Evolutionary conservation across 129 eudicot genomes (phyloP), one percentile per base, ranked within the genome.

Genomic region (Ambrosia trifida): DNA sequence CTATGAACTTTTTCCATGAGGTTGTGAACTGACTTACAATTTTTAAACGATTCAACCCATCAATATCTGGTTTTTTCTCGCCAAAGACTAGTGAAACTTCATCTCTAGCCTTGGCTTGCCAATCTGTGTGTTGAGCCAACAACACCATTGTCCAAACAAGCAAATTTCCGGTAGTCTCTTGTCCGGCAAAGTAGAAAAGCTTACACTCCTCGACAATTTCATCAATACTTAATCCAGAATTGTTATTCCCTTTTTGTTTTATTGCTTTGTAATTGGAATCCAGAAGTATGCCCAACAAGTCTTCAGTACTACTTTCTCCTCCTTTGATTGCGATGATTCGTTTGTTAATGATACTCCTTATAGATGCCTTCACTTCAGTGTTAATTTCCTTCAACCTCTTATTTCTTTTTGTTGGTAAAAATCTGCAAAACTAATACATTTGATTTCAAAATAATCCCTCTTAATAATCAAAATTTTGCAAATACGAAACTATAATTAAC

Each of bases 121-220:
- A 77, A n/a, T 70, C 5, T 5, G 50, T 43, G 45, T 77, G 38
- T 38, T 49, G 72, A 61, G 64, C 64, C 31, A 77, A 20, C 54
- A 77, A 77, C 30, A 70, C n/a, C 81, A 77, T 77, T 7, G 81
- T 50, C 81, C 81, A 77, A 33, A 77, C 76, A 68, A 77, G 74
- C 35, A 69, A 19, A 68, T 20, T 68, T 35, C 30, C 38, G 0
- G 71, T 61, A 10, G 81, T 68, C 13, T 77, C 76, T 44, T 68
- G 75, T 69, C 81, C 76, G 3, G 81, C 76, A 16, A 62, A 11
- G 56, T 70, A 77, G 58, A 77, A 77, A 36, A 77, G 76, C 20
- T 69, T 77, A 36, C 81, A 49, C 32, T 77, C 76, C 53, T 77
- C 76, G 2, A 77, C 24, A 2, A 76, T 32, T 11, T 76, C 80